phyloP scores from a whole-genome alignment of 345 rosid species.

The Eucalyptus sideroxylon region DNA sequence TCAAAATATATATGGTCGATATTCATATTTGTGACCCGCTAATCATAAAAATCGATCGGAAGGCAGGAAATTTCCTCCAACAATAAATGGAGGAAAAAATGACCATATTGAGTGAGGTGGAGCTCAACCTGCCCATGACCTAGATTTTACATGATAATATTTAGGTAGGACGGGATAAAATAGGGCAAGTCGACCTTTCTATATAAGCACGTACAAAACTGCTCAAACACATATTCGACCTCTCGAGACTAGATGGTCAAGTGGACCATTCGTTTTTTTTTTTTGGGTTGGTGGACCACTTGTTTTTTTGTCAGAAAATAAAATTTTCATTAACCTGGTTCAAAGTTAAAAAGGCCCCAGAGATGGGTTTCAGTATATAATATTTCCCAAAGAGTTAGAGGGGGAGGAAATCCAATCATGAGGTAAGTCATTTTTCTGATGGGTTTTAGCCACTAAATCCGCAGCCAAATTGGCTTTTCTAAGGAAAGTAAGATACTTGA shows the following conservation, averaged over 20 bases:
- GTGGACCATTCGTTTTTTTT: neutral
- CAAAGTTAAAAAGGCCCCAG: neutral
- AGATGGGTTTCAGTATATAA: neutral
- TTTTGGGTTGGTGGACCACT: no score
- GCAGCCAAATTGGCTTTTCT: neutral
- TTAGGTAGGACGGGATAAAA: fast-evolving
- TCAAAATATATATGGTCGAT: neutral
- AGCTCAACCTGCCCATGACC: neutral
- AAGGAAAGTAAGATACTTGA: neutral
- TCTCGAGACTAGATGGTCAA: neutral
- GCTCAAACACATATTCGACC: neutral
- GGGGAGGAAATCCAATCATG: neutral
- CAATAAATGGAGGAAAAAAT: neutral
- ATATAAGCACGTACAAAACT: neutral
- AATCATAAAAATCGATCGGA: neutral
- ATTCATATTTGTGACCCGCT: neutral
- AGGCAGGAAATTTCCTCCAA: neutral
- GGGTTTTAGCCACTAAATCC: neutral
- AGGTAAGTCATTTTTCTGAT: neutral
- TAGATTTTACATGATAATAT: neutral
- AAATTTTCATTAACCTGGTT: neutral
- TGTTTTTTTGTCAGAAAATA: no score
- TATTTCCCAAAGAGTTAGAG: neutral
- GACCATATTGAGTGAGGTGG: neutral
- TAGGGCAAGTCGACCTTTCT: neutral